A percentile compares a stretch with the other conserved stretches of the same genome.
Conservation (phyloP, 371 early-diverging fungal species). For the Conidiobolus coronatus region DNA sequence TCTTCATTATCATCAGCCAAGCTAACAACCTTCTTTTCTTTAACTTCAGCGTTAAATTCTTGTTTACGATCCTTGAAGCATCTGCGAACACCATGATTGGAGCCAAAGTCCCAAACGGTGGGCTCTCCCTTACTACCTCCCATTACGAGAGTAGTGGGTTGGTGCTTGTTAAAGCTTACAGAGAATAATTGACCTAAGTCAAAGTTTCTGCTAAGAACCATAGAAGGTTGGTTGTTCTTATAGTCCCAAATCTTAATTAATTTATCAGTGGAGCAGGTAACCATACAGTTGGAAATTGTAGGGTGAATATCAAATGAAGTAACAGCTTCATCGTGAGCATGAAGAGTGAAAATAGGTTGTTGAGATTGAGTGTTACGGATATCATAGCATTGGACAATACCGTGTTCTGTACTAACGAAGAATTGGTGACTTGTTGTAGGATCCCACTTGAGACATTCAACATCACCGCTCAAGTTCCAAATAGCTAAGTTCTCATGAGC, state of each 20-base stretch:
- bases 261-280: slow-evolving; percentile 84
- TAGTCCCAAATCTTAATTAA: slow-evolving; percentile 82
- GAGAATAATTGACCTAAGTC: slow-evolving; percentile 73
- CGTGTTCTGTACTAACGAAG: slow-evolving; percentile 43
- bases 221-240: slow-evolving; percentile 36
- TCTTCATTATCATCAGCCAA: neutral
- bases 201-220: slow-evolving; percentile 59
- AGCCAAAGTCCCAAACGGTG: slow-evolving; percentile 72
- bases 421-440: slow-evolving; percentile 47
- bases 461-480: slow-evolving; percentile 56
- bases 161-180: slow-evolving; percentile 63
- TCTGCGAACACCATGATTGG: slow-evolving; percentile 55
- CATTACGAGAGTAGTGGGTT: slow-evolving; percentile 56
- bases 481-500: slow-evolving; percentile 33
- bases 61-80: slow-evolving; percentile 27
- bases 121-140: slow-evolving; percentile 73
- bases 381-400: slow-evolving; percentile 72
- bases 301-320: slow-evolving; percentile 69
- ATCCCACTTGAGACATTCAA: slow-evolving; percentile 81
- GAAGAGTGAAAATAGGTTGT: slow-evolving; percentile 58
- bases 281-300: slow-evolving; percentile 42
- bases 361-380: slow-evolving; percentile 23
- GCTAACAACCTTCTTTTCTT: neutral
- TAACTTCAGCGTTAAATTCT: slow-evolving; percentile 9
- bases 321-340: slow-evolving; percentile 79